A percentile compares a stretch with the other conserved stretches of the same genome.
Conservation (phyloP, 257 asterid species). For the Solanum chiquidenum region DNA sequence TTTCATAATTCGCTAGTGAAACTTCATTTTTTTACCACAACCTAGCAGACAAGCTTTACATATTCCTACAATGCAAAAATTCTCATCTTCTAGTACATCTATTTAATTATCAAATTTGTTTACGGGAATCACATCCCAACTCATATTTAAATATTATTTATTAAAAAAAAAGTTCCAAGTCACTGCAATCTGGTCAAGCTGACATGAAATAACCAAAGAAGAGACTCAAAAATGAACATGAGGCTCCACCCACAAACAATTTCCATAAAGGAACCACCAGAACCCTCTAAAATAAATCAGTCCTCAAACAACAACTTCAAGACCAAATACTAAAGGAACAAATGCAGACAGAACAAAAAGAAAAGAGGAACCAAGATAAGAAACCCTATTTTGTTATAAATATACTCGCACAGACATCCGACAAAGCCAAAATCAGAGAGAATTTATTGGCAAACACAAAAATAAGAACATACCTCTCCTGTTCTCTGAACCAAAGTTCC, state of each 20-base stretch:
- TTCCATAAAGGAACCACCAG: not conserved
- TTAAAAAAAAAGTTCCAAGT: not conserved
- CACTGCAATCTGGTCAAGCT: not conserved
- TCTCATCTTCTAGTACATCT: not conserved
- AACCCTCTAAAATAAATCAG: not conserved
- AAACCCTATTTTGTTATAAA: not conserved
- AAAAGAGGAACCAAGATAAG: not conserved
- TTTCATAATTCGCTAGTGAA: not conserved
- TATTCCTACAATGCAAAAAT: not conserved
- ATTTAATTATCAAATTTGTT: not conserved
- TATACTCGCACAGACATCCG: not conserved
- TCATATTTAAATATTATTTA: not conserved
- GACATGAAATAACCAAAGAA: not conserved
- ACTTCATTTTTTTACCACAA: not conserved
- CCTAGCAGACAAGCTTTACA: not conserved
- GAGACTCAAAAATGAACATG: not conserved
- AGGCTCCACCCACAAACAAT: not conserved
- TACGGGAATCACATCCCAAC: not conserved
- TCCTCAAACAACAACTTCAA: not conserved
- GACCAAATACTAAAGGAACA: not conserved
- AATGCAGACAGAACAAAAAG: not conserved
- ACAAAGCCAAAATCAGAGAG: not conserved
- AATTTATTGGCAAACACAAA: not conserved
- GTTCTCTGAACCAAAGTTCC: constrained; percentile 37
- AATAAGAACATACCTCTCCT: constrained; percentile 44